Conservation (phyloP, 768 basidiomycete species). For the Tremella fuciformis region DNA sequence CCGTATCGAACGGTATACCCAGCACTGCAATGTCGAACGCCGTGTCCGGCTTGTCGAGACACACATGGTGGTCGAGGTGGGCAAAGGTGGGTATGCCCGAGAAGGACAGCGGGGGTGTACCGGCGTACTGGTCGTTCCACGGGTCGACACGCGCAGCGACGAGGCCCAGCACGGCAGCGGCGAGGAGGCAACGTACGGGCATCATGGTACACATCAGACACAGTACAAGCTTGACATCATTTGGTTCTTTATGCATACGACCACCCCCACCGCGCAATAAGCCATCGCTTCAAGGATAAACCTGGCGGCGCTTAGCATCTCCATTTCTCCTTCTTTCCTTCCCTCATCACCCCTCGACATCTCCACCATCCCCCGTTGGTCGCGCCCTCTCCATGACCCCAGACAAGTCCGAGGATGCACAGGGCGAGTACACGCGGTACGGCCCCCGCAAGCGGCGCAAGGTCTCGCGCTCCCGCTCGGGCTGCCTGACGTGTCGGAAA, state of each 20-base stretch:
- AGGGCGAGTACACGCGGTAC: no score
- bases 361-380: no score
- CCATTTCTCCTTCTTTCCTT: no score
- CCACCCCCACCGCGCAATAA: no score
- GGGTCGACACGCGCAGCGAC: slow-evolving; percentile 17
- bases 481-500: slow-evolving; percentile 39
- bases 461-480: slow-evolving; percentile 30
- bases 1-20: slow-evolving; percentile 52
- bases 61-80: slow-evolving; percentile 70
- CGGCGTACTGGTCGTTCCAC: slow-evolving; percentile 25
- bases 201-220: not conserved
- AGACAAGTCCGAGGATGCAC: no score
- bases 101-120: slow-evolving; percentile 64
- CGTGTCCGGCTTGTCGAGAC: slow-evolving; percentile 61
- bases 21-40: slow-evolving; percentile 73
- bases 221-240: not conserved
- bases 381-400: no score
- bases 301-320: no score
- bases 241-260: no score
- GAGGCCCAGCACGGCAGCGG: slow-evolving; percentile 1
- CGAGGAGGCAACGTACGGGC: not conserved
- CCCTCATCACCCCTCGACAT: no score
- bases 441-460: slow-evolving; percentile 25
- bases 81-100: slow-evolving; percentile 80
- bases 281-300: no score